phyloP scores from a whole-genome alignment of 202 grass and related monocot species.

The Brachypodium distachyon region DNA sequence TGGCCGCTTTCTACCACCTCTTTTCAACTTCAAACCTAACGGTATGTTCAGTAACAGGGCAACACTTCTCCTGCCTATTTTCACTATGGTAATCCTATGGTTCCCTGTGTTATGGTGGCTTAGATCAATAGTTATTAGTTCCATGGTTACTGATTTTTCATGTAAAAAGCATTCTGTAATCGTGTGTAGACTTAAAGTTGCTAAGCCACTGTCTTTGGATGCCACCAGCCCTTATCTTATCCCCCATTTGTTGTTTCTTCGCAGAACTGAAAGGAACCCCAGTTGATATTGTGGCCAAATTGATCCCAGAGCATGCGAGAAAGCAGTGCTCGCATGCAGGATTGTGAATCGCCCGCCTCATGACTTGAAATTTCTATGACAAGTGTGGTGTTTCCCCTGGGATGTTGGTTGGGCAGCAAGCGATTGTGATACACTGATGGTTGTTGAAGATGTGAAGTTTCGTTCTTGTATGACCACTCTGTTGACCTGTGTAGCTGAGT shows the following conservation, averaged over 20 bases:
- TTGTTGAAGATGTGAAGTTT: slow-evolving; percentile 21
- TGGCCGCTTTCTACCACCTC: slow-evolving; percentile 72
- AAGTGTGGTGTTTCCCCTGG: not conserved
- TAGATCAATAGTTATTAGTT: not conserved
- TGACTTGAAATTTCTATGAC: not conserved
- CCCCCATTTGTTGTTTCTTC: not conserved
- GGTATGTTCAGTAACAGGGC: slow-evolving; percentile 31
- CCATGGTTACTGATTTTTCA: not conserved
- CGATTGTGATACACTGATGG: not conserved
- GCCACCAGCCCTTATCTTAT: not conserved
- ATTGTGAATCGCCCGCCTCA: slow-evolving; percentile 8
- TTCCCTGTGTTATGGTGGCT: not conserved
- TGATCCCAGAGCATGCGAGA: slow-evolving; percentile 54
- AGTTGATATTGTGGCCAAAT: slow-evolving; percentile 14
- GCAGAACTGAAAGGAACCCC: slow-evolving; percentile 58
- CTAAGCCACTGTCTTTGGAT: not conserved
- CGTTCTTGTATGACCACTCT: slow-evolving; percentile 5
- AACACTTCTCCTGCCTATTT: not conserved
- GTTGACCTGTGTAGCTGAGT: slow-evolving; percentile 53
- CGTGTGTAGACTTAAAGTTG: not conserved
- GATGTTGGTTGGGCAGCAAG: slow-evolving; percentile 3
- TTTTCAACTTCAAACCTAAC: slow-evolving; percentile 92
- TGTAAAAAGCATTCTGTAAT: not conserved
- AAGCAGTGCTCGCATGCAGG: slow-evolving; percentile 47
- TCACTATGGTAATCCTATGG: not conserved